Conservation (phyloP, 352 stramenopile species). For the Hyaloperonospora brassicae region DNA sequence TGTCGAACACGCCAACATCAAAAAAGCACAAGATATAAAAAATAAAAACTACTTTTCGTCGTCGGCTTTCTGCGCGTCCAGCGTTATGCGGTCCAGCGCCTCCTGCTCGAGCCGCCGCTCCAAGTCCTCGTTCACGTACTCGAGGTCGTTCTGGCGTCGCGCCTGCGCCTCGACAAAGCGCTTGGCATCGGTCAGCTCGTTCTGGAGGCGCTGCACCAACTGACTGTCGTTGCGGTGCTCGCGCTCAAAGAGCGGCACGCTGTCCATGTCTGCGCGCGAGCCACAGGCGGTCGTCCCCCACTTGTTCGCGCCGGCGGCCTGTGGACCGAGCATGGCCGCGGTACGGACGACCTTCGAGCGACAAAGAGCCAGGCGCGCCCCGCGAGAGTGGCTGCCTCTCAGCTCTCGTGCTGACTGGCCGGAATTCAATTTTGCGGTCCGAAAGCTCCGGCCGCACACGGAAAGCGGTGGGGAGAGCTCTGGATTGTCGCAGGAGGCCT, state of each 20-base stretch:
- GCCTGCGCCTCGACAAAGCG: constrained; percentile 77
- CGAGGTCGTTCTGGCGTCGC: constrained; percentile 74
- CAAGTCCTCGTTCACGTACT: constrained; percentile 84
- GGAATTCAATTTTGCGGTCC: background rate
- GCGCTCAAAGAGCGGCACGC: constrained; percentile 76
- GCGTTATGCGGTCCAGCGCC: constrained; percentile 71
- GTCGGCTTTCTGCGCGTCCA: constrained; percentile 74
- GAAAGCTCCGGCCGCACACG: too few relatives aligned
- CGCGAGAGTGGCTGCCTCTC: background rate
- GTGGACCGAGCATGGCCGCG: constrained; percentile 30
- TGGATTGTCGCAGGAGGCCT: too few relatives aligned
- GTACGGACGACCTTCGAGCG: constrained; percentile 1
- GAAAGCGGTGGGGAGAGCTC: too few relatives aligned
- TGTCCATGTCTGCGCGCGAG: constrained; percentile 62
- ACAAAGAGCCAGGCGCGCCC: background rate
- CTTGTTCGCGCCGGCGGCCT: constrained; percentile 27
- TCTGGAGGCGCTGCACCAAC: constrained; percentile 75
- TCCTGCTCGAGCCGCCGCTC: constrained; percentile 77
- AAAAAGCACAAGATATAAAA: background rate
- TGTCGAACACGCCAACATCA: background rate
- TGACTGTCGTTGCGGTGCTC: constrained; percentile 82
- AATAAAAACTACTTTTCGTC: constrained; percentile 63
- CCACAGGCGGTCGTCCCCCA: constrained; percentile 50
- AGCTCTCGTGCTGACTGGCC: background rate
- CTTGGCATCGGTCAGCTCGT: constrained; percentile 78